phyloP scores from a whole-genome alignment of 2,329 filamentous ascomycete genomes.

The Arthrobotrys pseudoclavata region DNA sequence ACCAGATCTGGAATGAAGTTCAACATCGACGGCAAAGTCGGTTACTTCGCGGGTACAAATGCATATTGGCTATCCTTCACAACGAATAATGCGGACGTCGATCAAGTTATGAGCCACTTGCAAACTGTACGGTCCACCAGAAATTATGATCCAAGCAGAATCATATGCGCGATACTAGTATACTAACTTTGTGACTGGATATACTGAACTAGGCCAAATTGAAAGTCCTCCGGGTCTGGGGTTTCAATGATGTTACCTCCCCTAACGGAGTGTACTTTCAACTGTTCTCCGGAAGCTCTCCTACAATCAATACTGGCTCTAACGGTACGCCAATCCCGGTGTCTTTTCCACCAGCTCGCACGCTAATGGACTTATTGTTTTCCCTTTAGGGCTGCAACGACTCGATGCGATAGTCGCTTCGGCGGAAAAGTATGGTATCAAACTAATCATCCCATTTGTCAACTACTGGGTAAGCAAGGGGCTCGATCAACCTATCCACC shows the following conservation, averaged over 20 bases:
- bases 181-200: background rate
- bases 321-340: constrained; percentile 63
- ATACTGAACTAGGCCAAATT: constrained; percentile 67
- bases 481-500: background rate
- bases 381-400: constrained; percentile 70
- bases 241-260: constrained; percentile 71
- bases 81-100: constrained; percentile 68
- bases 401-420: constrained; percentile 75
- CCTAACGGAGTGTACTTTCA: constrained; percentile 32
- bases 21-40: constrained; percentile 44
- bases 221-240: constrained; percentile 74
- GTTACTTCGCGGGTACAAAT: constrained; percentile 59
- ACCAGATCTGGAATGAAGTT: constrained; percentile 26
- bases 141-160: background rate
- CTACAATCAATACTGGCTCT: constrained; percentile 59
- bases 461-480: constrained; percentile 73
- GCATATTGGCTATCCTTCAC: constrained; percentile 51
- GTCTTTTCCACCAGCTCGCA: background rate
- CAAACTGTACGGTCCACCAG: constrained; percentile 53
- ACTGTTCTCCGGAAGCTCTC: constrained; percentile 35
- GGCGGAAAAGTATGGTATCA: constrained; percentile 73
- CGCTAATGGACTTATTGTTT: background rate
- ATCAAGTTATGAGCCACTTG: constrained; percentile 70
- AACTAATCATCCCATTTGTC: constrained; percentile 76
- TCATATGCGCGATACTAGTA: no score